phyloP scores from a whole-genome alignment of 2,329 filamentous ascomycete species.

The Bertia moriformis region DNA sequence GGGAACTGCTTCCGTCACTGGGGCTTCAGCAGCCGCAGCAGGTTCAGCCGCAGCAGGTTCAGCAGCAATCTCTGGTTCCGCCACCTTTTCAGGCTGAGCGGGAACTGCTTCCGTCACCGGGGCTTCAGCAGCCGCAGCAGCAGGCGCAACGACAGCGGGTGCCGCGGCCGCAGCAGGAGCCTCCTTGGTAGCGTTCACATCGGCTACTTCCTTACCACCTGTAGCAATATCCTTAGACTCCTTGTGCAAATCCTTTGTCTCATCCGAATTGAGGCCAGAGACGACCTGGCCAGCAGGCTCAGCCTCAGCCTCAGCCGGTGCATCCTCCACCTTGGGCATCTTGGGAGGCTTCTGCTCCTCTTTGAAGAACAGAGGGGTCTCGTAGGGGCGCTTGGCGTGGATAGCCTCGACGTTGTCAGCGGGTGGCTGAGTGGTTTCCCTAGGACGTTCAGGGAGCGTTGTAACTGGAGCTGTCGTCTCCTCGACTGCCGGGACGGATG shows the following conservation, averaged over 20 bases:
- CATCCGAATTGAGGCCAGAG: too few relatives aligned
- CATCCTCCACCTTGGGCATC: not conserved
- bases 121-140: too few relatives aligned
- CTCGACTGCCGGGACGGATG: not conserved
- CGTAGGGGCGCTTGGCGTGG: not conserved
- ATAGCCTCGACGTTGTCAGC: too few relatives aligned
- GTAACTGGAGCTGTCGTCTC: not conserved
- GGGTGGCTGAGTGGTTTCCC: not conserved
- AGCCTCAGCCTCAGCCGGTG: not conserved
- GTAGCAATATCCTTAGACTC: too few relatives aligned
- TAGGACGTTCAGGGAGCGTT: not conserved
- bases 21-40: too few relatives aligned
- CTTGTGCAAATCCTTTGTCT: too few relatives aligned
- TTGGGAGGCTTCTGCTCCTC: not conserved
- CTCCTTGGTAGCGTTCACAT: not conserved
- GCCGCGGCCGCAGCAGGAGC: not conserved
- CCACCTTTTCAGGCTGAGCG: not conserved
- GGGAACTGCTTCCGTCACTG: too few relatives aligned
- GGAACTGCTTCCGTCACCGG: too few relatives aligned
- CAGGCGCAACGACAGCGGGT: not conserved
- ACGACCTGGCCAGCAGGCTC: too few relatives aligned
- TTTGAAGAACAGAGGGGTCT: not conserved
- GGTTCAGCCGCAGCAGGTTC: not conserved
- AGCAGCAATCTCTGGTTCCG: not conserved
- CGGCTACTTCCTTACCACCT: too few relatives aligned